Percentiles rank a stretch among this genome's conserved stretches.
These are phyloP conservation scores for Cryptosporidium ubiquitum DNA, from an alignment of 169 alveolate genomes.

Conservation along the genomic window DNA sequence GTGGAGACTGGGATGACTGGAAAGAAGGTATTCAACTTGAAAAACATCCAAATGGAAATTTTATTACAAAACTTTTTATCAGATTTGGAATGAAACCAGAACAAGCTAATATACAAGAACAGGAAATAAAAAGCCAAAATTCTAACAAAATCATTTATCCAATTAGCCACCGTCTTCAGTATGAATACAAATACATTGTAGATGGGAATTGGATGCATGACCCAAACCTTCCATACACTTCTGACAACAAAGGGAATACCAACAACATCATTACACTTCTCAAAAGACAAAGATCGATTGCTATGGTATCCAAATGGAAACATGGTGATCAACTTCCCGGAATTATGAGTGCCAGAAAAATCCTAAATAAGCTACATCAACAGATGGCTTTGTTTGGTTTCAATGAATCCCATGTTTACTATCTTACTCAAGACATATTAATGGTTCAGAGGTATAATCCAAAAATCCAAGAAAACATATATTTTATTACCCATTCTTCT, in stretches of 20 bases:
- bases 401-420: conserved; percentile 73
- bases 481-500: conserved; percentile 74
- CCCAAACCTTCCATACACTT: conserved; percentile 78
- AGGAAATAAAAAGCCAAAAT: neutral
- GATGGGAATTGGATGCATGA: conserved; percentile 87
- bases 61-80: conserved; percentile 23
- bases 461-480: conserved; percentile 67
- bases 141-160: conserved; percentile 38
- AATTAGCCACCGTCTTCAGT: conserved; percentile 59
- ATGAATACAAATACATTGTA: conserved; percentile 85
- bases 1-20: conserved; percentile 90
- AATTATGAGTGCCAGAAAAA: conserved; percentile 81
- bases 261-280: conserved; percentile 80
- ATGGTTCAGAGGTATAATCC: conserved; percentile 79
- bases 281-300: conserved; percentile 66
- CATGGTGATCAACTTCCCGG: conserved; percentile 77
- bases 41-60: conserved; percentile 67
- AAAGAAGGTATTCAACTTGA: conserved; percentile 77
- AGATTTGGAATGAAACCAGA: conserved; percentile 46
- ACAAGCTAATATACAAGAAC: neutral
- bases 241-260: conserved; percentile 83
- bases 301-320: conserved; percentile 61
- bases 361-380: conserved; percentile 82
- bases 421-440: conserved; percentile 74
- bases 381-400: conserved; percentile 78